Evolutionary conservation across 2,329 filamentous ascomycete species (phyloP), one percentile per base, ranked within the genome.

Genomic region (Sporothrix inflata): DNA sequence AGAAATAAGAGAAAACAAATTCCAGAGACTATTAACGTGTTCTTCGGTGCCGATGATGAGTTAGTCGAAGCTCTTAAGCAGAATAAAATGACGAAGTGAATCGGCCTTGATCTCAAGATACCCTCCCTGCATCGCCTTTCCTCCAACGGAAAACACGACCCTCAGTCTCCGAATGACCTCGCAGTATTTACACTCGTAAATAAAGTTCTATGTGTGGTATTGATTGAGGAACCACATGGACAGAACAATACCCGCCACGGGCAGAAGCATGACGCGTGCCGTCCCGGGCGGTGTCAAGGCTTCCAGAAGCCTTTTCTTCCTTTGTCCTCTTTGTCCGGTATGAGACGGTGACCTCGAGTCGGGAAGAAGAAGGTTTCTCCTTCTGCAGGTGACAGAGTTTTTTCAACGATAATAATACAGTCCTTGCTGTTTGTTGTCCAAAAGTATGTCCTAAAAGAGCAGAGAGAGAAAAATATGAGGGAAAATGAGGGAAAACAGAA

Each of bases 331-430:
- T 34, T 57, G 12, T 9, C 53, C 53, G n/a, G 6, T 12, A 61
- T 61, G 55, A 61, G 55, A 61, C 55, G 11, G 12, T 9, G 30
- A 40, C 55, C 55, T 61, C 55, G 55, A 61, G 5, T n/a, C 55
- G 19, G 55, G 4, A 61, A 30, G 4, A 30, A 34, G 9, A 8
- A 11, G 30, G 30, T 3, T 3, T 3, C 3, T 34, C 8, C 27
- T 19, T 57, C 53, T 57, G 27, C 3, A 34, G 27, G 27, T 57
- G 27, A 57, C 53, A 57, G 27, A 30, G 19, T 19, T 19, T 60
- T 21, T 30, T 16, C 51, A 30, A 16, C 24, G 19, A 21, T 11
- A 38, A 40, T 61, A 30, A 21, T 21, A 24, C 53, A 57, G 14
- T 14, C 8, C n/a, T n/a, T n/a, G n/a, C n/a, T n/a, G n/a, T n/a